phyloP scores from a whole-genome alignment of 108 stramenopile genomes.

The Nannochloropsis oceanica region DNA sequence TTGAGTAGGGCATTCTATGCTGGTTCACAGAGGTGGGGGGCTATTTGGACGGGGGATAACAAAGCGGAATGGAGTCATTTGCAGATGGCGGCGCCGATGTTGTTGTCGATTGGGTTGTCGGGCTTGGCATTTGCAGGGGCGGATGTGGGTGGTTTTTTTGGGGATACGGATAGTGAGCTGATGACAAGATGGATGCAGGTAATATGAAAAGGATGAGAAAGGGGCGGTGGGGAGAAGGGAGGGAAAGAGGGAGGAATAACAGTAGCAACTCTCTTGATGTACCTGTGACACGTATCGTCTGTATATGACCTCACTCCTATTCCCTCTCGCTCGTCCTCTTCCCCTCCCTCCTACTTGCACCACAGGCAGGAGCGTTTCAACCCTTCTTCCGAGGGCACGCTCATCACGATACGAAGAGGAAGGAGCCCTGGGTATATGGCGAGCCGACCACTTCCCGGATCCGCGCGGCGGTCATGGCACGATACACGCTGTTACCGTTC shows the following conservation, averaged over 20 bases:
- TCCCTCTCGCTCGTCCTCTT: too few species aligned
- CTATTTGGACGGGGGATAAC: constrained; percentile 99
- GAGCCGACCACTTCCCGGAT: constrained; percentile 64
- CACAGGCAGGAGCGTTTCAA: constrained; percentile 84
- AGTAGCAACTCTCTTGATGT: too few species aligned
- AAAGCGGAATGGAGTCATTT: constrained; percentile 85
- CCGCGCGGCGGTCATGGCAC: constrained; percentile 63
- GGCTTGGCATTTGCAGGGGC: constrained; percentile 92
- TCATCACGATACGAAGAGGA: constrained; percentile 88
- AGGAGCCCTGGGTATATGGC: constrained; percentile 97
- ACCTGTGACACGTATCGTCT: too few species aligned
- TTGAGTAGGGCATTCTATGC: constrained; percentile 90
- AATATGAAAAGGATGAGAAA: not conserved
- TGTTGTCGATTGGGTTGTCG: constrained; percentile 73
- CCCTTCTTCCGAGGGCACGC: constrained; percentile 99
- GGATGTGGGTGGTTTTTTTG: constrained; percentile 99
- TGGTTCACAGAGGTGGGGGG: constrained; percentile 78
- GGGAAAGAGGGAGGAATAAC: too few species aligned
- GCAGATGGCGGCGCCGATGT: constrained; percentile 78
- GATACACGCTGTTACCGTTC: constrained; percentile 88
- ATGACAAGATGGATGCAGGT: constrained; percentile 83
- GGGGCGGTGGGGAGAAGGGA: too few species aligned
- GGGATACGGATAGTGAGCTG: constrained; percentile 83
- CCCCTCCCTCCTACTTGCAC: too few species aligned
- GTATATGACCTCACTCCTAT: too few species aligned